Percentiles rank a stretch among this genome's conserved stretches.
Conservation (phyloP, 2,329 filamentous ascomycete genomes). For the Onygenales sp. region DNA sequence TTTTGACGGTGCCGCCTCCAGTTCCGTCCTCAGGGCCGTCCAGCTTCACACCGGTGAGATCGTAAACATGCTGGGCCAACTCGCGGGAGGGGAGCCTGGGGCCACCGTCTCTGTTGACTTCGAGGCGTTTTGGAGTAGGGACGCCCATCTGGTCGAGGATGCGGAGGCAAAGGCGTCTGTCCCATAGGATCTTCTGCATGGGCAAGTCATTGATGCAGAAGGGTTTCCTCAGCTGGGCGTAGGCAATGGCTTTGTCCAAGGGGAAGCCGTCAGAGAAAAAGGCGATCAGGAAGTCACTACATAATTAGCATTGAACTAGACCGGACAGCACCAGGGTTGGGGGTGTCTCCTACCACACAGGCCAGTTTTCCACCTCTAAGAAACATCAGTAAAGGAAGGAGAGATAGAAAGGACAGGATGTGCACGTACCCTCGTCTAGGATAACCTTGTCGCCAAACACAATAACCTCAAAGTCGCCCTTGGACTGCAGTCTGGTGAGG, state of each 20-base stretch:
- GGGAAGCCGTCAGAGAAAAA: slow-evolving; percentile 99
- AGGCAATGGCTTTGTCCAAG: slow-evolving; percentile 91
- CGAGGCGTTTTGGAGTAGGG: slow-evolving; percentile 76
- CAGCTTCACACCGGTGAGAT: slow-evolving; percentile 67
- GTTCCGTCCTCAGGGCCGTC: slow-evolving; percentile 61
- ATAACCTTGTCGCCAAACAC: slow-evolving; percentile 99
- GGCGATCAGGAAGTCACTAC: slow-evolving; percentile 81
- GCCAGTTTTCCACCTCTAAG: slow-evolving; percentile 87
- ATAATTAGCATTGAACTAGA: neutral
- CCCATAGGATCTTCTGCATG: slow-evolving; percentile 97
- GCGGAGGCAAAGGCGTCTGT: slow-evolving; percentile 77
- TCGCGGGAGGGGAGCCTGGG: slow-evolving; percentile 70
- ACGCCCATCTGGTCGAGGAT: slow-evolving; percentile 85
- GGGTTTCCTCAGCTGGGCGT: slow-evolving; percentile 83
- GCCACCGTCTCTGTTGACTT: slow-evolving; percentile 88
- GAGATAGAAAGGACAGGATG: neutral
- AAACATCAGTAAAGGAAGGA: slow-evolving; percentile 4
- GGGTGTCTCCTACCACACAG: slow-evolving; percentile 55
- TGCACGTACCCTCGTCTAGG: slow-evolving; percentile 64
- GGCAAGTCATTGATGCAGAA: slow-evolving; percentile 96
- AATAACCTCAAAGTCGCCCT: slow-evolving; percentile 89
- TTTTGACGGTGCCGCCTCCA: slow-evolving; percentile 46
- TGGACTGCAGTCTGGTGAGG: slow-evolving; percentile 79
- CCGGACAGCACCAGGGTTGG: neutral
- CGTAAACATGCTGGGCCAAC: slow-evolving; percentile 67